phyloP scores from a whole-genome alignment of 176 grass and related monocot species.

The Musa beccarii region DNA sequence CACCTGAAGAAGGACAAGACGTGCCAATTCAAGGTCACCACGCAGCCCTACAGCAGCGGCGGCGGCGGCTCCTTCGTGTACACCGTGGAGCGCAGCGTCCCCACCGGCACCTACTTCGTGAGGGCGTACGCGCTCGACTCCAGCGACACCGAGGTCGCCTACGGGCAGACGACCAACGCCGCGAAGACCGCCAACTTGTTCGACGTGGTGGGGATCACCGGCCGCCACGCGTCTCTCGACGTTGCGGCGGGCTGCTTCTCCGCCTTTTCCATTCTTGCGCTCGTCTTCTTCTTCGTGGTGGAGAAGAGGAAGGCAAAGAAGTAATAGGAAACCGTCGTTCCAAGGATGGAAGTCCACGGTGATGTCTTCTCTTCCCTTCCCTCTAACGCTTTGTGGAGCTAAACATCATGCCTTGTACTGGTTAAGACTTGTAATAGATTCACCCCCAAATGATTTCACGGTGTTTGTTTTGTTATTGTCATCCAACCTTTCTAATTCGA shows the following conservation, averaged over 20 bases:
- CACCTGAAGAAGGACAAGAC: constrained; percentile 72
- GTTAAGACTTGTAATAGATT: too few species aligned
- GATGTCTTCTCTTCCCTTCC: too few species aligned
- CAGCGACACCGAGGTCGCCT: constrained; percentile 45
- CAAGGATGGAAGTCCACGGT: too few species aligned
- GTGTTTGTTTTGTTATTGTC: too few species aligned
- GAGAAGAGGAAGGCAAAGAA: constrained; percentile 46
- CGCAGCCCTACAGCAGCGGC: constrained; percentile 19
- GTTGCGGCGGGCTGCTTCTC: constrained; percentile 80
- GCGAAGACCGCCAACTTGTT: constrained; percentile 28
- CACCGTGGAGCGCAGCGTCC: constrained; percentile 36
- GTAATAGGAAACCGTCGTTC: constrained; percentile 1
- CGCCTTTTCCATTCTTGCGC: constrained; percentile 45
- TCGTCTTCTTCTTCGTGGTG: constrained; percentile 40
- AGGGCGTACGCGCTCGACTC: constrained; percentile 54
- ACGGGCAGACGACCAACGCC: constrained; percentile 51
- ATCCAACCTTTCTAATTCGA: too few species aligned
- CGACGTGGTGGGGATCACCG: constrained; percentile 48
- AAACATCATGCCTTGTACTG: too few species aligned
- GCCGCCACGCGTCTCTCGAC: constrained; percentile 46
- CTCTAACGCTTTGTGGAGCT: too few species aligned
- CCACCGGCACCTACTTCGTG: constrained; percentile 55
- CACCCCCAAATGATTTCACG: too few species aligned
- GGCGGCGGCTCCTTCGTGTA: constrained; percentile 20
- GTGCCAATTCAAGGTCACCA: constrained; percentile 47